A percentile compares a stretch with the other conserved stretches of the same genome.
Conservation (phyloP, 176 grass and related monocot genomes). For the Sorghum bicolor region DNA sequence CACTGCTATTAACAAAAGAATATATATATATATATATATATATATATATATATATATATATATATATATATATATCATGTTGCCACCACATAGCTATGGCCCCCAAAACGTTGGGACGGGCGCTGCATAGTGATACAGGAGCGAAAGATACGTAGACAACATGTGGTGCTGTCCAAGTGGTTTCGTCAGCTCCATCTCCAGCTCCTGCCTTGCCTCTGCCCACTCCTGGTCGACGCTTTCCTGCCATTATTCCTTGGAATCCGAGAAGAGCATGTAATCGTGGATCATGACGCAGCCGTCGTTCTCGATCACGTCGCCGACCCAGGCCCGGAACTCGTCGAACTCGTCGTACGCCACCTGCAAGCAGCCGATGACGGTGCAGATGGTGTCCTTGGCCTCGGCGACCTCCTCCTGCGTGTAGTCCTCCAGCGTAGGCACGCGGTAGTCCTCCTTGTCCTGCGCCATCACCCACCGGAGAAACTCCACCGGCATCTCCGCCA, state of each 20-base stretch:
- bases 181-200: neutral
- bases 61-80: too few species aligned
- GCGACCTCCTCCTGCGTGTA: neutral
- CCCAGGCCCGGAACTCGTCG: neutral
- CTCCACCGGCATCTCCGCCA: neutral
- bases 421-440: neutral
- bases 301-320: neutral
- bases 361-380: neutral
- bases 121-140: neutral
- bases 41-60: too few species aligned
- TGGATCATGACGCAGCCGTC: neutral
- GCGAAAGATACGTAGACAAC: neutral
- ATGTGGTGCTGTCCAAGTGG: neutral
- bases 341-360: neutral
- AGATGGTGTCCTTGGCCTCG: neutral
- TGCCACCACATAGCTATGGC: neutral
- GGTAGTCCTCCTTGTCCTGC: slow-evolving; percentile 1
- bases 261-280: neutral
- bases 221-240: neutral
- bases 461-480: neutral
- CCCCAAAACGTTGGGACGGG: neutral
- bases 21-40: too few species aligned
- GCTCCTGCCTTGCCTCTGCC: neutral
- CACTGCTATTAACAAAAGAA: too few species aligned
- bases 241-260: neutral